Base-by-base conservation (phyloP, 2,329 filamentous ascomycete genomes). In the Fusarium tupiense region DNA sequence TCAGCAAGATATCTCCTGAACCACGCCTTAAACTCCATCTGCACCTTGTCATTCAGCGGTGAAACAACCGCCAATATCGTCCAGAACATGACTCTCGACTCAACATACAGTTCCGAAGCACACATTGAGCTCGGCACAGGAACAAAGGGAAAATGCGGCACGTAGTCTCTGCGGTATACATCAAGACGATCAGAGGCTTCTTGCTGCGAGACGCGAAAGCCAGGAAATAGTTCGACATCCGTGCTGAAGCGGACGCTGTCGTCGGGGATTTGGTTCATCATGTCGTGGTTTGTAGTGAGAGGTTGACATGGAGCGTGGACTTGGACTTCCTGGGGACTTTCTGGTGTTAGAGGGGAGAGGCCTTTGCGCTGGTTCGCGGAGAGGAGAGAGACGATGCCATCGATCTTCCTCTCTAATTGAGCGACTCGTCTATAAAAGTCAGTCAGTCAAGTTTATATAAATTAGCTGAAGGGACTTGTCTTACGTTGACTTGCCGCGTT, bases 101-200 rank as follows among this genome's bases (percentile, higher is more conserved):
- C 70, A 2, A 73, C 58, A 49, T 81, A 80, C n/a, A 86, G 62
- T 1, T 81, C 77, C 0, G 82, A 79, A 6, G 78, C 76, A n/a
- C 41, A 59, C 1, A 79, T 52, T 7, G 64, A 40, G 0, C 62
- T 46, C 0, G 78, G 64, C 4, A 86, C 64, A 3, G 82, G 79
- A 3, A 85, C 78, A 61, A 86, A 86, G 2, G 84, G 84, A 12
- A 82, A 85, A 41, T 79, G 76, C 0, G 81, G 81, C 19, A 78
- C 71, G 56, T 82, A 81, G 7, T 81, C 73, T 3, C 72, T 74
- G 7, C 80, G 79, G 66, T 85, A 86, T 5, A 79, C 70, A 10
- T 77, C 70, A 4, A 85, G 72, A 13, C 80, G 79, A 2, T 76
- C 69, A 7, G 79, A 69, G 12, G 83, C 84, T 38, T 85, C 79